Percentiles rank a stretch among this genome's conserved stretches.
Conservation (phyloP, 2,329 filamentous ascomycete species). For the Colletotrichum simmondsii region DNA sequence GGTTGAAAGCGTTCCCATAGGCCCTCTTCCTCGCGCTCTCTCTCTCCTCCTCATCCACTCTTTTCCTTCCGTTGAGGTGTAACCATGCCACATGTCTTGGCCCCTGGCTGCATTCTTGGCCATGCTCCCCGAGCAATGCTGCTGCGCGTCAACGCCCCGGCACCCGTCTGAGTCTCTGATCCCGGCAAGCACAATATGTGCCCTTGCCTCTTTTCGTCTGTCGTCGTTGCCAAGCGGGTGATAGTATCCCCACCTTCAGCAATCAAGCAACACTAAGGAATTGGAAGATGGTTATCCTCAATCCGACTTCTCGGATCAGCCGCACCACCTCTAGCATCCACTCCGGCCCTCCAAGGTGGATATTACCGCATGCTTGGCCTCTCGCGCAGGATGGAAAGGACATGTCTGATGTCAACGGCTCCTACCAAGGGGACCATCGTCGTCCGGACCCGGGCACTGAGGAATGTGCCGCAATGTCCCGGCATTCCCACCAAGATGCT, state of each 20-base stretch:
- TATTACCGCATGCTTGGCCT: background rate
- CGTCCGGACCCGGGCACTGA: constrained; percentile 4
- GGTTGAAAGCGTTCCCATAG: background rate
- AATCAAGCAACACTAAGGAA: background rate
- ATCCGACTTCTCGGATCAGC: background rate
- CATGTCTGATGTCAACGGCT: background rate
- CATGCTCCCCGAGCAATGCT: constrained; percentile 4
- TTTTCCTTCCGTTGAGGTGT: constrained; percentile 14
- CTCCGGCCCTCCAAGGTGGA: background rate
- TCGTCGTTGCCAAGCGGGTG: background rate
- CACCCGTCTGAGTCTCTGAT: background rate
- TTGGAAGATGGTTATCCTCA: background rate
- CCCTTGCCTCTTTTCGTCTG: background rate
- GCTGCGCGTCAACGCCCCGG: constrained; percentile 5
- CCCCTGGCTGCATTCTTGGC: constrained; percentile 11
- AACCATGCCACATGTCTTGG: constrained; percentile 14
- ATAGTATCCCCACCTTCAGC: background rate
- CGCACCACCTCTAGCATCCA: background rate
- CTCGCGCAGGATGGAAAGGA: background rate
- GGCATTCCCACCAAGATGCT: constrained; percentile 32
- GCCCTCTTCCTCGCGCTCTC: too few relatives aligned
- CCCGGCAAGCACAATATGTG: background rate
- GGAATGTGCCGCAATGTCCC: constrained; percentile 36
- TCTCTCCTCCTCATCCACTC: background rate
- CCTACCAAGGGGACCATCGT: constrained; percentile 2